Evolutionary conservation across 2,329 filamentous ascomycete species (phyloP).

Genomic region (Fusarium nisikadoi): DNA sequence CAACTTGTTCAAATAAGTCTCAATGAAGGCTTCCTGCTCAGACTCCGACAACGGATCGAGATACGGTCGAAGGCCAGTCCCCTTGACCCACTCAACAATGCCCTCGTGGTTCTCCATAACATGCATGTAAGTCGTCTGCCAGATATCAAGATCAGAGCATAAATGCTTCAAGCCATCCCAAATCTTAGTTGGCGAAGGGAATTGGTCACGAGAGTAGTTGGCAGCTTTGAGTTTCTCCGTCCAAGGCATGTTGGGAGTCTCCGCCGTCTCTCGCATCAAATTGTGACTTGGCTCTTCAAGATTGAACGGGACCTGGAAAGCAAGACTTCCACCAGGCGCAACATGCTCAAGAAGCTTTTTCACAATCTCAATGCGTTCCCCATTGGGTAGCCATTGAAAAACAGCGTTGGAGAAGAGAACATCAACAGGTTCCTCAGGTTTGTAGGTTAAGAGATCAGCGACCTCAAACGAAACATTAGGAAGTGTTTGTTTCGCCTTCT

Average conservation of each 20-base stretch:
- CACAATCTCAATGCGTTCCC: constrained; percentile 57
- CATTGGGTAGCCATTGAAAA: constrained; percentile 65
- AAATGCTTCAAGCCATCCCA: constrained; percentile 61
- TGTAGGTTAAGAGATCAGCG: constrained; percentile 58
- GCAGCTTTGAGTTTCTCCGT: constrained; percentile 40
- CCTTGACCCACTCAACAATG: constrained; percentile 70
- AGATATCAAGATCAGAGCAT: constrained; percentile 59
- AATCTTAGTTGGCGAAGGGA: constrained; percentile 58
- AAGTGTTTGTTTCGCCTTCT: constrained; percentile 54
- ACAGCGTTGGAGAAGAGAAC: constrained; percentile 68
- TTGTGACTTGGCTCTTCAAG: constrained; percentile 59
- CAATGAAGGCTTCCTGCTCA: constrained; percentile 57
- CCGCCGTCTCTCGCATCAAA: constrained; percentile 57
- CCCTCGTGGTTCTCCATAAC: constrained; percentile 57
- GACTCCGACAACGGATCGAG: constrained; percentile 57
- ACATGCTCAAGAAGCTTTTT: constrained; percentile 55
- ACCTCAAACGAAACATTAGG: constrained; percentile 57
- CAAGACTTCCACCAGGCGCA: constrained; percentile 59
- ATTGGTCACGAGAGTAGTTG: constrained; percentile 55
- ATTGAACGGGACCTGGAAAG: constrained; percentile 64
- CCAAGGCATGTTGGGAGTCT: constrained; percentile 55
- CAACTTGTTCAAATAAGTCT: constrained; percentile 58
- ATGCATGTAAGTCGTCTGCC: constrained; percentile 66
- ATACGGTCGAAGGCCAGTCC: constrained; percentile 66
- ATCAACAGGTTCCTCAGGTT: constrained; percentile 47